Base-by-base conservation (phyloP, 1,139 yeast genomes). In the Nakaseomyces uthaithaninus region DNA sequence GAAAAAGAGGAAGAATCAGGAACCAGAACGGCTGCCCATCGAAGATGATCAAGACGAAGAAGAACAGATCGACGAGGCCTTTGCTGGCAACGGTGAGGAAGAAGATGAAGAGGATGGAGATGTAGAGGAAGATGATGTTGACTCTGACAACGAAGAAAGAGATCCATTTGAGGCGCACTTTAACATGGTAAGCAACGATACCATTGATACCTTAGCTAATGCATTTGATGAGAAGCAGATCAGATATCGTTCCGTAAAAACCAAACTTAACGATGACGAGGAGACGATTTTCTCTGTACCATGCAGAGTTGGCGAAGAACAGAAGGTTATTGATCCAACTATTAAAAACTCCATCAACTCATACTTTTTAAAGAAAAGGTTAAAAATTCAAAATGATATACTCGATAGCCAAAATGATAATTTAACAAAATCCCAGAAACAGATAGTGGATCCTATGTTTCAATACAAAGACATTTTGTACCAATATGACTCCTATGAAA, bases 151-250 rank as follows among this genome's bases (percentile, higher is more conserved):
- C 19, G 66, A 65, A 38, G 57, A 44, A 23, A 54, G 54, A 11
- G 86, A 80, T 59, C 85, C 94, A 0, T 87, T 82, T 52, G 86
- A 83, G 47, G 56, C 64, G 19, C 97, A 89, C 57, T 89, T 81
- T 59, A 82, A 80, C 40, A 62, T 66, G 22, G 68, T 73, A 0
- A 75, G 78, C 15, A 72, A 67, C 15, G 57, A 59, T 1, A 56
- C 57, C 26, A 58, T 78, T 4, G 67, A 67, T 5, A 53, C 62
- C 14, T 20, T 59, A 12, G 53, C 49, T 28, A 36, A 36, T n/a
- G 58, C 50, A 1, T 55, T 54, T 39, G 46, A 53, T 25, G 35
- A 46, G 7, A 48, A 35, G 28, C 39, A 43, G 14, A 30, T 50
- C 2, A 50, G 47, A 26, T 52, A 54, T 36, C 45, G 46, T 22